Evolutionary conservation across 192 early-diverging fungal genomes (phyloP), one percentile per base, ranked within the genome.

Genomic region (Spinellus fusiger): DNA sequence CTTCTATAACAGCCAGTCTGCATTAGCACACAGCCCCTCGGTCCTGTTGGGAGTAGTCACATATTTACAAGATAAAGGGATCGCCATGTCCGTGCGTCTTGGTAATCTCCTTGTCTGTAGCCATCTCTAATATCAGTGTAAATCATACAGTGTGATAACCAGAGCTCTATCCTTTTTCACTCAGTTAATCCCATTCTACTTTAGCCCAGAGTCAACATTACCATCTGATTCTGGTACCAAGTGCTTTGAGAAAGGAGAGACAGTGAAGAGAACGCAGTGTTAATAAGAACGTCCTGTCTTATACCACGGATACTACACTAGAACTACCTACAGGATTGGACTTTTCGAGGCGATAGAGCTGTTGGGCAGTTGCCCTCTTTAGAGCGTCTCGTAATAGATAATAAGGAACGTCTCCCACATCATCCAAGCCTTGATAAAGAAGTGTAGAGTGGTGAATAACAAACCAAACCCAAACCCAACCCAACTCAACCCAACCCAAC

Each of bases 11-110:
- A n/a, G n/a, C n/a, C n/a, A n/a, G n/a, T n/a, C n/a, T n/a, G n/a
- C n/a, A n/a, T n/a, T n/a, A n/a, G n/a, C n/a, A n/a, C n/a, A n/a
- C n/a, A n/a, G n/a, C n/a, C n/a, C n/a, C n/a, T n/a, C n/a, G n/a
- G n/a, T n/a, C n/a, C n/a, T 16, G 10, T 48, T 29, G 27, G 9
- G 13, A 22, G 5, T 48, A 7, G 12, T 49, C 23, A 27, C 25
- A 22, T 12, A 18, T 49, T 49, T 61, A 61, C 59, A 3, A 35
- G 32, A 61, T 61, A 61, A 35, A 61, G 59, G 3, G 13, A 13
- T 50, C 59, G 49, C 59, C 59, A 61, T 18, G n/a, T 44, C 10
- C 22, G 29, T 16, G 32, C 16, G 20, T 61, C 59, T 50, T 32
- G 32, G 34, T 61, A 48, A 27, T 49, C 20, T 5, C 59, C 59